Conservation (phyloP, 2,329 filamentous ascomycete species). For the Sphaerulina populicola region DNA sequence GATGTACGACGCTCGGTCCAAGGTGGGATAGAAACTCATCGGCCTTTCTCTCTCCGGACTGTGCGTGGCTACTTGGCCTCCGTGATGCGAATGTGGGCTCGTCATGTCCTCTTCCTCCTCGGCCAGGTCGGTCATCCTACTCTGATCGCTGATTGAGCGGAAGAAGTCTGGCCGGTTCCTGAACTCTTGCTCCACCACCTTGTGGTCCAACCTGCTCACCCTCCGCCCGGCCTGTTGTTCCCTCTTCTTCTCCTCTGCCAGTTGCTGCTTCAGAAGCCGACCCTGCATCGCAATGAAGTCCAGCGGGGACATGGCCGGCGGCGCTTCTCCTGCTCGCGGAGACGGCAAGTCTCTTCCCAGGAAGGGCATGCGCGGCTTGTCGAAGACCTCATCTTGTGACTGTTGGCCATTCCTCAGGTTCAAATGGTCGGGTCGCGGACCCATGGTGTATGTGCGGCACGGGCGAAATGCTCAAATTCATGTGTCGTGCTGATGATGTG, state of each 20-base stretch:
- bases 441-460: constrained; percentile 21
- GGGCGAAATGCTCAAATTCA: not conserved
- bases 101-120: constrained; percentile 43
- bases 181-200: constrained; percentile 74
- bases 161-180: constrained; percentile 72
- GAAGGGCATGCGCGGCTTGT: constrained; percentile 23
- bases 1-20: constrained; percentile 23
- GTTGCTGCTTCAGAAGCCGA: constrained; percentile 55
- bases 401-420: constrained; percentile 15
- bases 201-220: constrained; percentile 75
- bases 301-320: constrained; percentile 83
- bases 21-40: constrained; percentile 31
- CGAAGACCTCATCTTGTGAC: constrained; percentile 15
- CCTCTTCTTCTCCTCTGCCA: constrained; percentile 61
- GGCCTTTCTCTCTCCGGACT: constrained; percentile 31
- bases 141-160: constrained; percentile 57
- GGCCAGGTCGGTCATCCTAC: constrained; percentile 31
- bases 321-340: constrained; percentile 51
- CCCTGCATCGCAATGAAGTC: constrained; percentile 94
- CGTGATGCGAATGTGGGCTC: constrained; percentile 23
- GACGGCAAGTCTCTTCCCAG: constrained; percentile 38
- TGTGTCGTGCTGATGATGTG: not conserved
- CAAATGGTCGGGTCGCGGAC: constrained; percentile 25
- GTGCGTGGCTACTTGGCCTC: constrained; percentile 7
- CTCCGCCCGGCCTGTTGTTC: constrained; percentile 64